Evolutionary conservation across 441 rosid species (phyloP).

Genomic region (Adansonia gregorii): DNA sequence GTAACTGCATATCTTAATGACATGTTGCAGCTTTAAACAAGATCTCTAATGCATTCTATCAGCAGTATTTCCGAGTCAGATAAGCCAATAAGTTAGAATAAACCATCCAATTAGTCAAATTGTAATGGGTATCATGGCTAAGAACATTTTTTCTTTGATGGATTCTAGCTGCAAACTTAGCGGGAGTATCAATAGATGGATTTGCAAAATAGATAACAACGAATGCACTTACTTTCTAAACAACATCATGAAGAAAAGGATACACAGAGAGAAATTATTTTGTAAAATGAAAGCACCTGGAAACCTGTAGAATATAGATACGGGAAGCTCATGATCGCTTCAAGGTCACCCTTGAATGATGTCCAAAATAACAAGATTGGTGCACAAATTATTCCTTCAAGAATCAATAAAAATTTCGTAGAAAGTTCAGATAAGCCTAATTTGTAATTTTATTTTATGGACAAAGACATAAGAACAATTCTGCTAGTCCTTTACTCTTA

Average conservation of each 20-base stretch:
- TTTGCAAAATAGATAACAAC: slow-evolving; percentile 2
- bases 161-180: background rate
- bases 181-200: slow-evolving; percentile 14
- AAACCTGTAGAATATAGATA: slow-evolving; percentile 51
- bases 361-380: slow-evolving; percentile 61
- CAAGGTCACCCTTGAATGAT: slow-evolving; percentile 52
- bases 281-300: slow-evolving; percentile 43
- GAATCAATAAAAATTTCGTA: background rate
- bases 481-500: slow-evolving; percentile 25
- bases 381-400: slow-evolving; percentile 47
- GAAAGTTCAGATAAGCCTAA: slow-evolving; percentile 12
- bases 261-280: background rate
- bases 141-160: background rate
- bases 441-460: background rate
- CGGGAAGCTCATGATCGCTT: slow-evolving; percentile 44
- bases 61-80: background rate
- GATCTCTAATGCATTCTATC: background rate
- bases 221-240: slow-evolving; percentile 11
- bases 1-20: background rate
- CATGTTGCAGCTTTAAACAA: background rate
- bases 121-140: background rate
- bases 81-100: background rate
- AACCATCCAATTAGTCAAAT: background rate
- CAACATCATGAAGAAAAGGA: background rate
- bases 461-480: background rate